Conservation (phyloP, 1,139 yeast genomes). For the Suhomyces yuchorum region DNA sequence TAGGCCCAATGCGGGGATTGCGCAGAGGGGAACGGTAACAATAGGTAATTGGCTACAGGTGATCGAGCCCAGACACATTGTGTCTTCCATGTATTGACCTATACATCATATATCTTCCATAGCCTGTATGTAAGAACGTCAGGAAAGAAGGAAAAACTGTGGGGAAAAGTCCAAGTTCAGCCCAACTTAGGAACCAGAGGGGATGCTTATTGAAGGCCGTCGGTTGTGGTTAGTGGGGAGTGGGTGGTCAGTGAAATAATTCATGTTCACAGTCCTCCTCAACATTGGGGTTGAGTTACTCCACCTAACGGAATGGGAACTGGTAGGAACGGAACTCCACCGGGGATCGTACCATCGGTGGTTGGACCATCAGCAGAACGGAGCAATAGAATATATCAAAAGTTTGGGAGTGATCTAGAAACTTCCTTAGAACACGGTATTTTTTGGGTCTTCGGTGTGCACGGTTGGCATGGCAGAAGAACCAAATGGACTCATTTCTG, state of each 20-base stretch:
- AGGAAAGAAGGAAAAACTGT: constrained; percentile 3
- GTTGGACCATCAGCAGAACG: not conserved
- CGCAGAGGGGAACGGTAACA: constrained; percentile 1
- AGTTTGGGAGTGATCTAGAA: not conserved
- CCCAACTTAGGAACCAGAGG: not conserved
- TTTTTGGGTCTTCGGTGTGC: constrained; percentile 34
- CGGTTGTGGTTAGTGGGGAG: not conserved
- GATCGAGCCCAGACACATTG: not conserved
- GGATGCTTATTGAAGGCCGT: not conserved
- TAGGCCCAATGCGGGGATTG: constrained; percentile 1
- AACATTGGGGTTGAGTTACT: not conserved
- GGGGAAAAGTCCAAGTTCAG: constrained; percentile 1
- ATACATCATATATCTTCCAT: constrained; percentile 7
- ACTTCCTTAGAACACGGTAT: constrained; percentile 28
- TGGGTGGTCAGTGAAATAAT: not conserved
- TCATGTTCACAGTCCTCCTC: not conserved
- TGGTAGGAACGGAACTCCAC: not conserved
- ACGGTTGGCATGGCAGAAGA: constrained; percentile 21
- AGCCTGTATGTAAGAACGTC: constrained; percentile 9
- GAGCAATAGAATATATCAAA: not conserved
- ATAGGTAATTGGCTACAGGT: not conserved
- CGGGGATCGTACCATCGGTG: not conserved
- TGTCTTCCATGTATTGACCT: constrained; percentile 9
- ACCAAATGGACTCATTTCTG: constrained; percentile 26
- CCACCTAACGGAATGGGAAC: not conserved